Evolutionary conservation across 768 basidiomycete genomes (phyloP).

Genomic region (Russula sp.): DNA sequence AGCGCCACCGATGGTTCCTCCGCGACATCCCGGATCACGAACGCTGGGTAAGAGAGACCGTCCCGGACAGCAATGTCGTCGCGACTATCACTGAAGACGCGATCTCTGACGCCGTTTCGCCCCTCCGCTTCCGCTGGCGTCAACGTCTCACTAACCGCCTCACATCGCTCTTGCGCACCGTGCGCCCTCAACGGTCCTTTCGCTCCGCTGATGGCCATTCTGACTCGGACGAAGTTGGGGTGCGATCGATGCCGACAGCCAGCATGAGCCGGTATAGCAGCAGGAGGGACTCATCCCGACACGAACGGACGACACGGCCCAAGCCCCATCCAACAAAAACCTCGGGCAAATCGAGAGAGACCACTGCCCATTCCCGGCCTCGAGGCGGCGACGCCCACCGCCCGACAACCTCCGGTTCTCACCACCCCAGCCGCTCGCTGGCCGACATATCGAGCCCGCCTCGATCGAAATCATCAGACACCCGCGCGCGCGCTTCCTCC

Average conservation of each 20-base stretch:
- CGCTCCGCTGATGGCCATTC: slow-evolving; percentile 24
- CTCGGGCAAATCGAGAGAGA: slow-evolving; percentile 7
- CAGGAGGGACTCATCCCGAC: background rate
- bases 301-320: background rate
- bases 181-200: slow-evolving; percentile 34
- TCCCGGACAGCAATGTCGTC: slow-evolving; percentile 42
- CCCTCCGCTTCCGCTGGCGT: slow-evolving; percentile 57
- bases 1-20: slow-evolving; percentile 63
- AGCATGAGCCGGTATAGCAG: slow-evolving; percentile 11
- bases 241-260: slow-evolving; percentile 18
- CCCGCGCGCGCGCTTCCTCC: slow-evolving; percentile 1
- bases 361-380: background rate
- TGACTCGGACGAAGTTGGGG: slow-evolving; percentile 23
- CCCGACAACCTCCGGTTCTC: slow-evolving; percentile 2
- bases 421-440: background rate
- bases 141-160: slow-evolving; percentile 41
- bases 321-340: background rate
- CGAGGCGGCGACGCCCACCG: background rate
- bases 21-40: slow-evolving; percentile 59
- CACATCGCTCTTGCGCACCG: slow-evolving; percentile 45
- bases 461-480: slow-evolving; percentile 22
- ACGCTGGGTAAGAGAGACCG: slow-evolving; percentile 64
- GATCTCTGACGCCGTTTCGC: slow-evolving; percentile 65
- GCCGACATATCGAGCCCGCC: slow-evolving; percentile 9
- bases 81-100: slow-evolving; percentile 71